These are phyloP conservation scores for Teunomyces panamensis DNA, from an alignment of 805 yeast genomes.

Conservation along the genomic window DNA sequence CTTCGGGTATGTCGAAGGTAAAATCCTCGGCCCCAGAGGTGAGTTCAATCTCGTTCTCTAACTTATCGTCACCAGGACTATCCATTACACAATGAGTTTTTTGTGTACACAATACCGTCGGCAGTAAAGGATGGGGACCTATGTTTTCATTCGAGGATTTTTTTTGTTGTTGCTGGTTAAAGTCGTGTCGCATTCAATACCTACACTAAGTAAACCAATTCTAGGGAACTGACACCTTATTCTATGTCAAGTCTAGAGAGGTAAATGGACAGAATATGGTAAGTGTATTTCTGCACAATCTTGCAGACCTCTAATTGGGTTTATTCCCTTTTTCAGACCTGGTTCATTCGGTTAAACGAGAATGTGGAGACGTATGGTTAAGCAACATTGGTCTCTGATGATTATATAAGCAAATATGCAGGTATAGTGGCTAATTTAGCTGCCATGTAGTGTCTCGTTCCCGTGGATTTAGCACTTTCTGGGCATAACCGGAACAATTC, in stretches of 20 bases:
- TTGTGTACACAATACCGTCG: slow-evolving; percentile 1
- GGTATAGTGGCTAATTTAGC: background rate
- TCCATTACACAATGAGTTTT: background rate
- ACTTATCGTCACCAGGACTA: slow-evolving; percentile 3
- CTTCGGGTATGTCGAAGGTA: background rate
- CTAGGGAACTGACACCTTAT: too few species aligned
- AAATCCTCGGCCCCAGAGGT: background rate
- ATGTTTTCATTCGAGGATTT: slow-evolving; percentile 2
- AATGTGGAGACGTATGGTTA: slow-evolving; percentile 4
- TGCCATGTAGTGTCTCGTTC: background rate
- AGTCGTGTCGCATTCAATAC: slow-evolving; percentile 1
- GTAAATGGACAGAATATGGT: background rate
- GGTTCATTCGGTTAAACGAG: background rate
- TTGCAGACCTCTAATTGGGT: background rate
- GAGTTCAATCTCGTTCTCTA: slow-evolving; percentile 3
- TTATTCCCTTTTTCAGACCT: background rate
- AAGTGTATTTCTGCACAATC: background rate
- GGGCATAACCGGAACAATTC: background rate
- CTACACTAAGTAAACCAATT: background rate
- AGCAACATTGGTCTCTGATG: background rate
- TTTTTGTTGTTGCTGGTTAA: slow-evolving; percentile 4
- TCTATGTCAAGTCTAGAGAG: too few species aligned
- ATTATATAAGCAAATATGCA: background rate
- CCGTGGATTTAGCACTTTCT: background rate
- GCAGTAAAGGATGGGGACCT: slow-evolving; percentile 1